A percentile compares a stretch with the other conserved stretches of the same genome.
Evolutionary conservation across 805 yeast species (phyloP).

Genomic region (Candida corydali): DNA sequence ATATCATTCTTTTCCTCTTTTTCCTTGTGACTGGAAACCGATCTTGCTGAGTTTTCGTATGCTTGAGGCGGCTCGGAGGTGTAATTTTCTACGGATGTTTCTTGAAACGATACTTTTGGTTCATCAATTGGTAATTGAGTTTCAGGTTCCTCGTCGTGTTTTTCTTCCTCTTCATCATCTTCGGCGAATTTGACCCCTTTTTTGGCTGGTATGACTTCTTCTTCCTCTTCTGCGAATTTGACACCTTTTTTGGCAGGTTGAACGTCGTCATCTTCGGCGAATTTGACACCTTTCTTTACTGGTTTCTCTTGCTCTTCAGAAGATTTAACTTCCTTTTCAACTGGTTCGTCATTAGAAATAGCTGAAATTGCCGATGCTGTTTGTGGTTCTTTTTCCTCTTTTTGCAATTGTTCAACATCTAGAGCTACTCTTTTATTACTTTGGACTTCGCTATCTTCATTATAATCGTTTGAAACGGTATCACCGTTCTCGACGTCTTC

Average conservation of each 20-base stretch:
- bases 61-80: too few relatives aligned
- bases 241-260: conserved; percentile 2
- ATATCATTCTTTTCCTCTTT: conserved; percentile 56
- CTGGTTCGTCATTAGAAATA: conserved; percentile 9
- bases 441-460: conserved; percentile 38
- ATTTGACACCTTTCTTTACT: neutral
- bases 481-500: conserved; percentile 44
- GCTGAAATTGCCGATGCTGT: conserved; percentile 32
- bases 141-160: conserved; percentile 3
- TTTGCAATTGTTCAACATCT: conserved; percentile 54
- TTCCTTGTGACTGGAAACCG: conserved; percentile 38
- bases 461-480: too few relatives aligned
- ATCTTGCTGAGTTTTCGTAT: conserved; percentile 25
- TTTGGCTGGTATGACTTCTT: conserved; percentile 1
- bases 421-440: conserved; percentile 66
- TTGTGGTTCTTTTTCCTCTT: conserved; percentile 34
- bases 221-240: conserved; percentile 7
- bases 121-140: conserved; percentile 1
- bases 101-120: neutral
- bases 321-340: conserved; percentile 4
- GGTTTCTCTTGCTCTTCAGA: conserved; percentile 3
- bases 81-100: too few relatives aligned
- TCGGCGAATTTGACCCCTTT: conserved; percentile 3
- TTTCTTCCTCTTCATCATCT: conserved; percentile 4
- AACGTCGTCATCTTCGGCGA: conserved; percentile 6